Percentiles rank a stretch among this genome's conserved stretches.
Conservation (phyloP, 2,329 filamentous ascomycete genomes). For the Penicillium psychrosexuale region DNA sequence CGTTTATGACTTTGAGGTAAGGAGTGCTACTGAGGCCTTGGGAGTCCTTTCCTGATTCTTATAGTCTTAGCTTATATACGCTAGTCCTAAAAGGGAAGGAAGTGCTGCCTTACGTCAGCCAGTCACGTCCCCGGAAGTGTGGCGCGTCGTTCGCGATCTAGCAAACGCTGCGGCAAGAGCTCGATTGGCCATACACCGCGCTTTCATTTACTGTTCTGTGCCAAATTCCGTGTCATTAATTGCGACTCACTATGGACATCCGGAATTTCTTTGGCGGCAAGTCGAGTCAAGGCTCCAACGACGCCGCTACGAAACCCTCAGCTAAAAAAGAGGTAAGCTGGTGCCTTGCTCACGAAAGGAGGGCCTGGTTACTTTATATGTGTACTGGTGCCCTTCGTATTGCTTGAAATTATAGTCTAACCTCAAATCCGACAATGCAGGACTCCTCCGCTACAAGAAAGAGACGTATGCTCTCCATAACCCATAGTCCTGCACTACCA, state of each 20-base stretch:
- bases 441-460: slow-evolving; percentile 31
- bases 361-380: neutral
- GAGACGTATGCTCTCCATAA: slow-evolving; percentile 31
- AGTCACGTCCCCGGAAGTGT: slow-evolving; percentile 26
- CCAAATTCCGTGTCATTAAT: neutral
- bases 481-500: neutral
- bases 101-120: slow-evolving; percentile 6
- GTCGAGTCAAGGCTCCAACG: slow-evolving; percentile 55
- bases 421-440: slow-evolving; percentile 13
- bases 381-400: neutral
- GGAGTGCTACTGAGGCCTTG: too few species aligned
- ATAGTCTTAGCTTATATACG: neutral
- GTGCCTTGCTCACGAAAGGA: slow-evolving; percentile 9
- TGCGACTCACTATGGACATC: slow-evolving; percentile 69
- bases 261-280: slow-evolving; percentile 85
- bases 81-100: slow-evolving; percentile 20
- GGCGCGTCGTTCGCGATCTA: slow-evolving; percentile 14
- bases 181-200: neutral
- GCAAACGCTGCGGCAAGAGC: neutral
- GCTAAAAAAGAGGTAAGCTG: slow-evolving; percentile 43
- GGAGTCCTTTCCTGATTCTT: neutral
- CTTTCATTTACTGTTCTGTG: neutral
- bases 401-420: slow-evolving; percentile 7
- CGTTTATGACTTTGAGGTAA: too few species aligned
- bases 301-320: slow-evolving; percentile 38